Percentiles rank a stretch among this genome's conserved stretches.
These are phyloP conservation scores for Stereum hirsutum DNA, from an alignment of 1,284 basidiomycete species.

Conservation along the genomic window DNA sequence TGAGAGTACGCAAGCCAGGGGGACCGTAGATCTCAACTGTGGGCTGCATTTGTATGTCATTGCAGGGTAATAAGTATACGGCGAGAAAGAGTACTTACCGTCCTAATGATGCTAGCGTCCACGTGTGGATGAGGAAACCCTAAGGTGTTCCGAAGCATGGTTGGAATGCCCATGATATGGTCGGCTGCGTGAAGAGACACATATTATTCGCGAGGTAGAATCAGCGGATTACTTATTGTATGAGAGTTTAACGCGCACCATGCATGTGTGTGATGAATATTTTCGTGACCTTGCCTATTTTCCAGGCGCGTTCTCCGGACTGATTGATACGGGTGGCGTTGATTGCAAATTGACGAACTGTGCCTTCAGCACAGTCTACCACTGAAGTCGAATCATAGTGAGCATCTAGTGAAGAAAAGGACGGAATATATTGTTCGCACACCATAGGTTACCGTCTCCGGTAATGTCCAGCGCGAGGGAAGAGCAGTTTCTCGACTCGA, in stretches of 20 bases:
- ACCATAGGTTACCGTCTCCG: constrained; percentile 51
- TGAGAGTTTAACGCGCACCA: constrained; percentile 27
- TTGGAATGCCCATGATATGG: constrained; percentile 75
- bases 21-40: constrained; percentile 79
- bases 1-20: constrained; percentile 69
- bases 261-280: constrained; percentile 92
- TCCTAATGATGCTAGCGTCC: constrained; percentile 13
- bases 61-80: background rate
- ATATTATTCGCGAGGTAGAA: constrained; percentile 1
- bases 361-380: constrained; percentile 86
- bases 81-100: constrained; percentile 5
- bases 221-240: background rate
- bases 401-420: background rate
- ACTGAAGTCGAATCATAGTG: constrained; percentile 34
- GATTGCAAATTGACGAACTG: constrained; percentile 45
- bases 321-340: constrained; percentile 20
- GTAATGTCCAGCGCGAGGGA: constrained; percentile 52
- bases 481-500: constrained; percentile 60
- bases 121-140: constrained; percentile 24
- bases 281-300: constrained; percentile 50
- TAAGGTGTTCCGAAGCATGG: constrained; percentile 62
- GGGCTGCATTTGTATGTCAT: constrained; percentile 27
- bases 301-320: constrained; percentile 28
- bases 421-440: constrained; percentile 42
- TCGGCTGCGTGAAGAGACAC: constrained; percentile 42